Conservation (phyloP, 176 grass and related monocot species). For the Coix lacrymajobi region DNA sequence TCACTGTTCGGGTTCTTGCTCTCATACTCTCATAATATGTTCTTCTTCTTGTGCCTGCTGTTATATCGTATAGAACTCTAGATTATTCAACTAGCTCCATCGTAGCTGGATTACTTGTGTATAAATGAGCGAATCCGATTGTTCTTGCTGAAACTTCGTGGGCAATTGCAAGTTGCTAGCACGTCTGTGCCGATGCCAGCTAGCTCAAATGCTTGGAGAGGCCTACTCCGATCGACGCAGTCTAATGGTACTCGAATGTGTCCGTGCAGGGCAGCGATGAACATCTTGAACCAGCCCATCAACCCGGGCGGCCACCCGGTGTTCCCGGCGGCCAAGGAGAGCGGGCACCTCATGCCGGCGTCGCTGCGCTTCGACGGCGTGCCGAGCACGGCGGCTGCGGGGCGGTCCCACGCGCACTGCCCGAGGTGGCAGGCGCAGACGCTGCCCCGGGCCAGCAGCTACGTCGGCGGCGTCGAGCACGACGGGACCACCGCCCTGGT, state of each 20-base stretch:
- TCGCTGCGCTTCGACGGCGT: constrained; percentile 40
- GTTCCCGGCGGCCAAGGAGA: constrained; percentile 39
- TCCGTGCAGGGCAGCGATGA: constrained; percentile 47
- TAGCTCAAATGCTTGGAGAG: neutral
- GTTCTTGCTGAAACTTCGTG: neutral
- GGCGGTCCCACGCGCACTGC: neutral
- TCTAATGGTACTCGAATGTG: neutral
- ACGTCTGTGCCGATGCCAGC: neutral
- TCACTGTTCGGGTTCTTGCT: neutral
- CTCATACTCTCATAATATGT: neutral
- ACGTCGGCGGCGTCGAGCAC: constrained; percentile 33
- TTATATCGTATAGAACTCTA: neutral
- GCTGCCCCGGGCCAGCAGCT: constrained; percentile 33
- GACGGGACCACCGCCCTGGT: constrained; percentile 1
- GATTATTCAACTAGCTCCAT: neutral
- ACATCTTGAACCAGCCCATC: constrained; percentile 68
- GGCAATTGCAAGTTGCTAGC: neutral
- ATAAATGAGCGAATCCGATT: neutral
- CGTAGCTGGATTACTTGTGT: neutral
- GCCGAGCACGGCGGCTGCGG: constrained; percentile 15
- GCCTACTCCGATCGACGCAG: neutral
- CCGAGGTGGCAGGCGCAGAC: constrained; percentile 38
- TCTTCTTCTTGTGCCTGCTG: neutral
- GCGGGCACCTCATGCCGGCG: constrained; percentile 12
- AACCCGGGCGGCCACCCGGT: constrained; percentile 37